A percentile compares a stretch with the other conserved stretches of the same genome.
These are phyloP conservation scores for Penicillium dipodomyicola DNA, from an alignment of 495 filamentous ascomycete species.

Conservation along the genomic window DNA sequence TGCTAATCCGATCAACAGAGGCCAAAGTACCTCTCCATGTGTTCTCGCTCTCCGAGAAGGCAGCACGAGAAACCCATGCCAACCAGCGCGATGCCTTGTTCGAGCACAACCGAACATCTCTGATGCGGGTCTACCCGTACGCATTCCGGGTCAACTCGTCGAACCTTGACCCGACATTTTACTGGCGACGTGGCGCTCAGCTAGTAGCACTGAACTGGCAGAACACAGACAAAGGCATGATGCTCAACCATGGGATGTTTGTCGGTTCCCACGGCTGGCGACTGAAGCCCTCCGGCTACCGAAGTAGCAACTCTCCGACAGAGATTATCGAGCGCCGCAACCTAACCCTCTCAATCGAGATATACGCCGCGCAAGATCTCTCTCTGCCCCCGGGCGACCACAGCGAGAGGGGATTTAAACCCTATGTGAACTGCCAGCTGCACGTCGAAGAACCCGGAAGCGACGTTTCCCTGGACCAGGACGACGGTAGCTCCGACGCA, in stretches of 20 bases:
- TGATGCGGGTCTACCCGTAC: slow-evolving; percentile 89
- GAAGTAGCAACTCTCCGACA: slow-evolving; percentile 34
- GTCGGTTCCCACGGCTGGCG: slow-evolving; percentile 75
- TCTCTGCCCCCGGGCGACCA: slow-evolving; percentile 50
- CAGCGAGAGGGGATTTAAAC: slow-evolving; percentile 60
- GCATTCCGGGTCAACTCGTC: slow-evolving; percentile 79
- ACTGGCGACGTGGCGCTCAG: slow-evolving; percentile 89
- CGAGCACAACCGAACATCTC: slow-evolving; percentile 73
- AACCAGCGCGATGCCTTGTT: slow-evolving; percentile 61
- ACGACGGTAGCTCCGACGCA: slow-evolving; percentile 43
- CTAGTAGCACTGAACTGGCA: slow-evolving; percentile 96
- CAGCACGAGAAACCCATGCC: slow-evolving; percentile 68
- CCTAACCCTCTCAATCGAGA: slow-evolving; percentile 48
- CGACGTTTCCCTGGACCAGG: slow-evolving; percentile 16
- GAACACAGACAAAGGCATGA: slow-evolving; percentile 84
- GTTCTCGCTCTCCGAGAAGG: slow-evolving; percentile 80
- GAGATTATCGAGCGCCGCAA: slow-evolving; percentile 26
- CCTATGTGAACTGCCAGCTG: slow-evolving; percentile 78
- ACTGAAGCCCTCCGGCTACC: slow-evolving; percentile 73
- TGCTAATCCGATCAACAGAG: slow-evolving; percentile 36
- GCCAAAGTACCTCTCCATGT: slow-evolving; percentile 76
- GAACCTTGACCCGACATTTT: slow-evolving; percentile 77
- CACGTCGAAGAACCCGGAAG: slow-evolving; percentile 64
- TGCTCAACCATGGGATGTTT: slow-evolving; percentile 96
- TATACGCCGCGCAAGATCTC: slow-evolving; percentile 54